Conservation (phyloP, 1,284 basidiomycete genomes). For the Phylloporus sp. region DNA sequence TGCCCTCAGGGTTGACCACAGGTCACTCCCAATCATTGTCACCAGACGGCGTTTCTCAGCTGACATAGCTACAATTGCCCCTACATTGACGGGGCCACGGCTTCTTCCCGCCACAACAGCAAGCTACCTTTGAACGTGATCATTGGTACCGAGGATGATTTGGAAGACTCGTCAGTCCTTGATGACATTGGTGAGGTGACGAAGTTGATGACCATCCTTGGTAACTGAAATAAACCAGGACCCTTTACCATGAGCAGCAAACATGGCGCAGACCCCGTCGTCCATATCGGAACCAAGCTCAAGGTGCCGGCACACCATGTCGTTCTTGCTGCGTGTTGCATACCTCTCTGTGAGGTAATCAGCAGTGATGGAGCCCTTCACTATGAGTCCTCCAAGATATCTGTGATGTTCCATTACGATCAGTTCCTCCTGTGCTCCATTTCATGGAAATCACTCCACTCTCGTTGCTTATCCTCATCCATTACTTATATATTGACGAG, state of each 20-base stretch:
- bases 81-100: conserved; percentile 34
- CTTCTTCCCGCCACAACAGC: neutral
- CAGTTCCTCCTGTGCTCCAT: conserved; percentile 34
- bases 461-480: conserved; percentile 76
- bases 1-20: conserved; percentile 80
- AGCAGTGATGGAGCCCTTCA: conserved; percentile 33
- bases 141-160: conserved; percentile 38
- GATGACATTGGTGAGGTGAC: conserved; percentile 54
- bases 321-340: conserved; percentile 67
- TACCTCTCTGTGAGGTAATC: conserved; percentile 52
- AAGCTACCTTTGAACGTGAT: conserved; percentile 7
- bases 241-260: conserved; percentile 38
- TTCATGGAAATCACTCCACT: conserved; percentile 63
- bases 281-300: conserved; percentile 46
- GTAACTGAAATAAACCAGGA: conserved; percentile 23
- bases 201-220: conserved; percentile 46
- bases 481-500: conserved; percentile 90
- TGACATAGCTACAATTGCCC: conserved; percentile 74
- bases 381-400: conserved; percentile 39
- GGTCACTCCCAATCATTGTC: conserved; percentile 60
- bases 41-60: conserved; percentile 66
- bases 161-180: conserved; percentile 49
- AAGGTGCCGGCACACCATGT: conserved; percentile 69
- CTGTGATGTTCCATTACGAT: conserved; percentile 31
- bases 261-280: conserved; percentile 64